Evolutionary conservation across 805 yeast species (phyloP).

Genomic region (Sugiyamaella floridensis): DNA sequence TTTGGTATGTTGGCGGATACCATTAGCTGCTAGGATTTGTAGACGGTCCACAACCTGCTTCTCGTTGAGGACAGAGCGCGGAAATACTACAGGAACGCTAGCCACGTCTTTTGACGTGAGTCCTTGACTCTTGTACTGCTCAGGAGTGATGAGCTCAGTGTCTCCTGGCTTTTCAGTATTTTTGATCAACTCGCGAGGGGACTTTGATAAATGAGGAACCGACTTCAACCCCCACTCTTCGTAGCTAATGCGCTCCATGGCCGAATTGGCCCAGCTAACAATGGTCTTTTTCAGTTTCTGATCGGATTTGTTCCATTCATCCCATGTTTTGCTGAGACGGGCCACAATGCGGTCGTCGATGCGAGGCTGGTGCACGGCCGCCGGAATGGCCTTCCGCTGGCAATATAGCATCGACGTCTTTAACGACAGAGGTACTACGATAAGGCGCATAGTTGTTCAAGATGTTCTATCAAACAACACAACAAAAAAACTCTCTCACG

Average conservation of each 20-base stretch:
- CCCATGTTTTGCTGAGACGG: slow-evolving; percentile 58
- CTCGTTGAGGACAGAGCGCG: slow-evolving; percentile 33
- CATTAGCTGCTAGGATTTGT: slow-evolving; percentile 36
- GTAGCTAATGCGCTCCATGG: slow-evolving; percentile 66
- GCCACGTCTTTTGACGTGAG: slow-evolving; percentile 16
- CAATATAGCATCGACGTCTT: slow-evolving; percentile 58
- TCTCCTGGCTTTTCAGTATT: slow-evolving; percentile 20
- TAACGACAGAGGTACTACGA: slow-evolving; percentile 67
- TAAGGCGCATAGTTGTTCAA: slow-evolving; percentile 43
- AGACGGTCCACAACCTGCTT: slow-evolving; percentile 36
- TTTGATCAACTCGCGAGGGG: slow-evolving; percentile 44
- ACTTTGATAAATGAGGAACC: slow-evolving; percentile 61
- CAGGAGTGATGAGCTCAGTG: slow-evolving; percentile 6
- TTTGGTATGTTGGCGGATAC: slow-evolving; percentile 48
- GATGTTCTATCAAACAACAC: not conserved
- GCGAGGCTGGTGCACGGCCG: slow-evolving; percentile 31
- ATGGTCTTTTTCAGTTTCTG: slow-evolving; percentile 51
- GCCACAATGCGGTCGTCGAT: slow-evolving; percentile 38
- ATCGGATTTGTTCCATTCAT: slow-evolving; percentile 48
- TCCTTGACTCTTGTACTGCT: slow-evolving; percentile 13
- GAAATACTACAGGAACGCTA: slow-evolving; percentile 40
- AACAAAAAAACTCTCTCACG: too few species aligned
- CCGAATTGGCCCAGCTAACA: slow-evolving; percentile 44
- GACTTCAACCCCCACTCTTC: slow-evolving; percentile 69
- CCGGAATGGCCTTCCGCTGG: slow-evolving; percentile 43